Percentiles rank a stretch among this genome's conserved stretches.
Evolutionary conservation across 106 monocot genomes (phyloP).

Genomic region (Ottelia alismoides): DNA sequence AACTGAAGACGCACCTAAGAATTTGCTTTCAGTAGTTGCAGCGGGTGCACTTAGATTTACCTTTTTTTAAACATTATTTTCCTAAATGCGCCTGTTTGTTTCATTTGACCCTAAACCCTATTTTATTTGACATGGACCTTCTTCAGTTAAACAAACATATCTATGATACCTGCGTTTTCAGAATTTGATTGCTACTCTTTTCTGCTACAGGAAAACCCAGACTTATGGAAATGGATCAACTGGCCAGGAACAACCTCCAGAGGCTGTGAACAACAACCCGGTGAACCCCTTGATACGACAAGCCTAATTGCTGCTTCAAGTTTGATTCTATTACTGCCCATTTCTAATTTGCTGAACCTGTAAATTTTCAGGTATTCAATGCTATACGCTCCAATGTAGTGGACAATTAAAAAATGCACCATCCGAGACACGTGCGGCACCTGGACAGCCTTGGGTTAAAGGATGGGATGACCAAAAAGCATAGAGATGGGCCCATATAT

Average conservation of each 20-base stretch:
- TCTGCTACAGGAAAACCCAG: conserved; percentile 83
- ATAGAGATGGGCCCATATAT: conserved; percentile 49
- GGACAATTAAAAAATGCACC: conserved; percentile 43
- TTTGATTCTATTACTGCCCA: background rate
- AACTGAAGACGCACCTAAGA: no score
- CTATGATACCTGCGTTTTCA: no score
- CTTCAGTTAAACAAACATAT: no score
- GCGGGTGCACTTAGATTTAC: no score
- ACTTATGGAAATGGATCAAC: conserved; percentile 98
- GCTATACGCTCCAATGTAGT: conserved; percentile 55
- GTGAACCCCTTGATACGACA: conserved; percentile 27
- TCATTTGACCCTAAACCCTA: no score
- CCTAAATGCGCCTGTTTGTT: no score
- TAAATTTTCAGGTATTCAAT: conserved; percentile 42
- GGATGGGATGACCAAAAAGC: conserved; percentile 94
- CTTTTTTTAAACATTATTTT: no score
- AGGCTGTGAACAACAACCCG: conserved; percentile 60
- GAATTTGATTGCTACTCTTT: no score
- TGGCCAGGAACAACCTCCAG: conserved; percentile 87
- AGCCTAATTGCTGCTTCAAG: background rate
- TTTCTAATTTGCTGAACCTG: background rate
- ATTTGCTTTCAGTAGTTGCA: no score
- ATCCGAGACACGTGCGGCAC: conserved; percentile 55
- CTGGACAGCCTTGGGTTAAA: conserved; percentile 92
- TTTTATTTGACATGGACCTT: no score